Base-by-base conservation (phyloP, 1,284 basidiomycete genomes). In the Meripilus lineatus region DNA sequence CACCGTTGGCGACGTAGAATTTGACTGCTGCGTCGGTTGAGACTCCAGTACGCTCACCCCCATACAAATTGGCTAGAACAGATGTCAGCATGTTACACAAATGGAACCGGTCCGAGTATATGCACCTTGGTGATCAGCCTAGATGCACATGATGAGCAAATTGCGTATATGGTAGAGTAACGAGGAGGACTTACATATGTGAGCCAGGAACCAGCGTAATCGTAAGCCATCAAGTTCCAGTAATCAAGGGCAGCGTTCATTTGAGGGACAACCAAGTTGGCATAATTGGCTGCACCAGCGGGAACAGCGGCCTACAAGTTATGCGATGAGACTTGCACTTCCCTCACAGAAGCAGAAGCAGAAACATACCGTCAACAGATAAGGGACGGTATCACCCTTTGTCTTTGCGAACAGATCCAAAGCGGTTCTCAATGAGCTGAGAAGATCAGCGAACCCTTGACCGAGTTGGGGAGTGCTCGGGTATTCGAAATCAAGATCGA, bases 171-270 rank as follows among this genome's bases (percentile, higher is more conserved):
- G 5, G 15, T 30, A 45, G 33, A 25, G 15, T 38, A 38, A 34
- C 42, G 2, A 25, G 14, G 37, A 10, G 10, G 14, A 51, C 55
- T 49, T 46, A 71, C 67, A 32, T 56, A 79, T 33, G 66, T 74
- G 23, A 79, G 55, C 84, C 84, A 88, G 4, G 81, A 78, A 3
- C 84, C 84, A 41, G 83, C 72, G 55, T 84, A 87, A 54, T 90
- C 87, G 52, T 90, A 90, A 6, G 84, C 82, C 93, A 97, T 96
- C 45, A 97, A 64, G 62, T 95, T 94, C 91, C 91, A 95, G 66
- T 86, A 92, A 33, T 75, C 79, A 36, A 95, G 66, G 20, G 75
- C 80, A 11, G 62, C 60, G 58, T 93, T 80, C 86, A 95, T 89
- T 55, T 84, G 80, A 7, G 71, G 58, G 14, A 94, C 69, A 10